Evolutionary conservation across 75 land plant species (phyloP).

Genomic region (Gnetum montanum): DNA sequence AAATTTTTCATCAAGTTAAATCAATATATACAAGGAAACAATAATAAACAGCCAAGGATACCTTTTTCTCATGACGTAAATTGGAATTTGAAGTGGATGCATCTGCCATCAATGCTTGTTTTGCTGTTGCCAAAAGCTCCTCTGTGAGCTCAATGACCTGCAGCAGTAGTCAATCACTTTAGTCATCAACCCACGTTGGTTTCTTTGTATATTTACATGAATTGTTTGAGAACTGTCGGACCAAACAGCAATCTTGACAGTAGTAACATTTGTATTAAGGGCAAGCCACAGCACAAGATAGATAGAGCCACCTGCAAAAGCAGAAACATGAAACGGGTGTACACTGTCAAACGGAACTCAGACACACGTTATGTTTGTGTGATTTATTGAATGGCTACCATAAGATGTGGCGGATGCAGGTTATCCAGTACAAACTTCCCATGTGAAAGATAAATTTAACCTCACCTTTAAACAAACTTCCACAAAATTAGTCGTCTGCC

Average conservation of each 20-base stretch:
- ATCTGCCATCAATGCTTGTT: conserved; percentile 24
- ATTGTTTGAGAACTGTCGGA: background rate
- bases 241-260: conserved; percentile 27
- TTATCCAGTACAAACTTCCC: no score
- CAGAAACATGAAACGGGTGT: conserved; percentile 42
- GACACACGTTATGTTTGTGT: background rate
- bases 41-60: no score
- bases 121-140: conserved; percentile 70
- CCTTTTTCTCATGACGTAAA: conserved; percentile 3
- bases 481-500: conserved; percentile 26
- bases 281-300: conserved; percentile 38
- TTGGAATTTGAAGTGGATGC: conserved; percentile 6
- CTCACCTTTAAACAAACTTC: conserved; percentile 36
- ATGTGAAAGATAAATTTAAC: no score
- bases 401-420: background rate
- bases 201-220: conserved; percentile 7
- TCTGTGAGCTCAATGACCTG: conserved; percentile 77
- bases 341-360: conserved; percentile 14
- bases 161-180: conserved; percentile 15
- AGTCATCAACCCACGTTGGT: background rate
- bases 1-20: no score
- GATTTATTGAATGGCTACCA: conserved; percentile 3
- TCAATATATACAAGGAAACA: no score
- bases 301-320: conserved; percentile 48
- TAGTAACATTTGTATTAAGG: conserved; percentile 45